These are phyloP conservation scores for Pseudogymnoascus sp. DNA, from an alignment of 2,329 filamentous ascomycete genomes.

Conservation along the genomic window DNA sequence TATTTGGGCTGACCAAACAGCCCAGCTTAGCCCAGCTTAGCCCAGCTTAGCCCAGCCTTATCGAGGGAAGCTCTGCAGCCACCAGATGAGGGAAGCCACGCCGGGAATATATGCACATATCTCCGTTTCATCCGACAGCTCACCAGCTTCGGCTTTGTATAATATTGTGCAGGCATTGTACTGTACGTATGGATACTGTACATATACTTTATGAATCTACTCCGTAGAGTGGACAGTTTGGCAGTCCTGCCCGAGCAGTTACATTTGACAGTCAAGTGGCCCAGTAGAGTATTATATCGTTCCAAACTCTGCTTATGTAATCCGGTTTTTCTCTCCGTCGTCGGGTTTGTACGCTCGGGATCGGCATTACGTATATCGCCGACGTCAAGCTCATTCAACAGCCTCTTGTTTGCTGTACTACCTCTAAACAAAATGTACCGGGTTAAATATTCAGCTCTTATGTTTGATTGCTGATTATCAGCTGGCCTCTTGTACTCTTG, in stretches of 20 bases:
- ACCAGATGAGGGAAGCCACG: not conserved
- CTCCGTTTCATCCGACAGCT: not conserved
- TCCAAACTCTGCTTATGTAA: not conserved
- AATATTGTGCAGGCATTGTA: not conserved
- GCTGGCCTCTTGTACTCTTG: too few species aligned
- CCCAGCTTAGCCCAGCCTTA: not conserved
- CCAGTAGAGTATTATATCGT: too few species aligned
- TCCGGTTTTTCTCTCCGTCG: not conserved
- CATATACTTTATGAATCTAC: too few species aligned
- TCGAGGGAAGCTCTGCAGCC: not conserved
- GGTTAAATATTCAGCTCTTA: not conserved
- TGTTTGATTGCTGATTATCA: not conserved
- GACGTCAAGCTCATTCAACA: not conserved
- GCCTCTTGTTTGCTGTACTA: not conserved
- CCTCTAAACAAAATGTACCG: not conserved
- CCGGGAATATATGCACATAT: not conserved
- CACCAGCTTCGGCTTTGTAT: not conserved
- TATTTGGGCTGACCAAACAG: not conserved
- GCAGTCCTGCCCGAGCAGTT: too few species aligned
- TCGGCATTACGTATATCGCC: not conserved
- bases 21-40: not conserved
- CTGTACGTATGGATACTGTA: not conserved
- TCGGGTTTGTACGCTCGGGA: not conserved
- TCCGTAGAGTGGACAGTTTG: too few species aligned
- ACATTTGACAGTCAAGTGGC: too few species aligned